These are phyloP conservation scores for Nannochloris sp. DNA, from an alignment of 139 green algal genomes.

Conservation along the genomic window DNA sequence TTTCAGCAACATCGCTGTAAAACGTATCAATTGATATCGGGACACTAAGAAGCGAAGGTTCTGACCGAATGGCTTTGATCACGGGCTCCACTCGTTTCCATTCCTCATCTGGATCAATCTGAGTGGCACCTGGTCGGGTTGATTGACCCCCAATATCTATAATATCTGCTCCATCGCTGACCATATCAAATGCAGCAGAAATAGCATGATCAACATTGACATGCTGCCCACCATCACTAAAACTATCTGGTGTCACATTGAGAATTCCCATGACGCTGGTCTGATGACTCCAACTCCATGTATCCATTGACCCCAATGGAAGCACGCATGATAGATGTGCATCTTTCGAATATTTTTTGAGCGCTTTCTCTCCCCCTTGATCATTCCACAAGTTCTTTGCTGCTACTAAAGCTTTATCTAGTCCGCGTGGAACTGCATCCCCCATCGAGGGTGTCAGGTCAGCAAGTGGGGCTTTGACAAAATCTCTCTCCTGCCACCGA, in stretches of 20 bases:
- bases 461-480: slow-evolving; percentile 77
- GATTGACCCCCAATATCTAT: slow-evolving; percentile 93
- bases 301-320: slow-evolving; percentile 24
- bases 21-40: slow-evolving; percentile 91
- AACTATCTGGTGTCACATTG: slow-evolving; percentile 96
- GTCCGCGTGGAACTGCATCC: neutral
- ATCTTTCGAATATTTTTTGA: slow-evolving; percentile 10
- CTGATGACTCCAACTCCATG: slow-evolving; percentile 34
- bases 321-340: slow-evolving; percentile 38
- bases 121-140: slow-evolving; percentile 68
- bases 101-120: slow-evolving; percentile 60
- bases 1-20: slow-evolving; percentile 59
- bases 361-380: slow-evolving; percentile 30
- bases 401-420: slow-evolving; percentile 6
- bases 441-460: slow-evolving; percentile 38
- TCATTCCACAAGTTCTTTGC: slow-evolving; percentile 27
- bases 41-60: slow-evolving; percentile 23
- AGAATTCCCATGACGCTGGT: slow-evolving; percentile 84
- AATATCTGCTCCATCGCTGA: slow-evolving; percentile 68
- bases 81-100: slow-evolving; percentile 69
- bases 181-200: slow-evolving; percentile 49
- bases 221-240: slow-evolving; percentile 74
- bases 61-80: slow-evolving; percentile 36
- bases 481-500: slow-evolving; percentile 73
- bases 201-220: slow-evolving; percentile 34